Evolutionary conservation across 148 eudicot genomes (phyloP), one percentile per base, ranked within the genome.

Genomic region (Fagopyrum tataricum): DNA sequence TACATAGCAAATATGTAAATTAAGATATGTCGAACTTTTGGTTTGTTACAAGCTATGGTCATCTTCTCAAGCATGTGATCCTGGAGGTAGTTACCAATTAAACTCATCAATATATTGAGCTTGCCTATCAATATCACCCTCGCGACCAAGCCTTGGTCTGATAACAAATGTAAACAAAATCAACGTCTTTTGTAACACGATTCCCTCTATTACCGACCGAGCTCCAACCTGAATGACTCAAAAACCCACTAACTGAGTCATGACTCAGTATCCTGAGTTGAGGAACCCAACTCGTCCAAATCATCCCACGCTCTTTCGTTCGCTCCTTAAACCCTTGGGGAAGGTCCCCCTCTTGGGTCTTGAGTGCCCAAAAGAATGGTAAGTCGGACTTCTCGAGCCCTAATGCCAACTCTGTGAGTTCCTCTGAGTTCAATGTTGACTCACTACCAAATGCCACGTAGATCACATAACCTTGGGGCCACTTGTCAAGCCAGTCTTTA

Each of bases 251-350:
- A 58, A 84, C 84, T 9, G 87, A 80, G 37, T 78, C 75, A 67
- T 85, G 85, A 52, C 77, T 74, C 64, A 87, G 64, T 78, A 84
- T 80, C 72, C 66, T 74, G n/a, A 77, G 73, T 53, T 87, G 90
- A 47, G 90, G 90, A 23, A 70, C 90, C 87, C 90, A 87, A 44
- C 77, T 78, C 64, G 68, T 78, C 76, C 81, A 82, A 40, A 84
- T 78, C 74, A 84, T 9, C 7, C 85, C 87, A 37, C 62, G 79
- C 31, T 43, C 80, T 61, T 20, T 71, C 1, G 82, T 83, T 78
- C 84, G 71, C 43, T 83, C 82, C 76, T 85, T 74, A 46, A 85
- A 83, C 68, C 89, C 83, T 8, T 79, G 78, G 5, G 86, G 89
- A 26, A 85, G 76, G 51, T 73, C 78, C 8, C 6, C 6, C 48